Conservation (phyloP, 108 stramenopile species). For the Cyclotella baltica region DNA sequence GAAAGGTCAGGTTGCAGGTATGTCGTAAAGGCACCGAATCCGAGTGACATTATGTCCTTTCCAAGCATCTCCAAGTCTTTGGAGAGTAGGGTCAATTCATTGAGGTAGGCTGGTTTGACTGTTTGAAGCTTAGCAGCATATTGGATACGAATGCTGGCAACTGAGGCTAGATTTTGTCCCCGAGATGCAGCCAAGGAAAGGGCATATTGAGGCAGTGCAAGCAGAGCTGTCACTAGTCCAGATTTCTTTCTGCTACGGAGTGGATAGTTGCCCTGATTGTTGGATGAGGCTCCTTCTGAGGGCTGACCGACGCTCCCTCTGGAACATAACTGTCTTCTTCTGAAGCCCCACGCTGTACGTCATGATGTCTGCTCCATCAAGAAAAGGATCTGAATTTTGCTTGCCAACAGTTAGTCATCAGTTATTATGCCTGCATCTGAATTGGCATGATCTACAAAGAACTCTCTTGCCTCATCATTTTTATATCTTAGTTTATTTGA, state of each 20-base stretch:
- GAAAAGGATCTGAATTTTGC: too few relatives aligned
- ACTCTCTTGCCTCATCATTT: too few relatives aligned
- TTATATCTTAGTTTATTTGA: too few relatives aligned
- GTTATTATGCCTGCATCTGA: too few relatives aligned
- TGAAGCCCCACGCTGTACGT: too few relatives aligned
- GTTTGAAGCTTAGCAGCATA: not conserved
- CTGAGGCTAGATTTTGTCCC: not conserved
- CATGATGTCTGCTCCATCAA: too few relatives aligned
- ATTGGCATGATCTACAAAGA: too few relatives aligned
- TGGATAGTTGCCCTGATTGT: not conserved
- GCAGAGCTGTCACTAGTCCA: not conserved
- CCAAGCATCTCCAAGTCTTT: not conserved
- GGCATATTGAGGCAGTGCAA: not conserved
- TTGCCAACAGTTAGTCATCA: too few relatives aligned
- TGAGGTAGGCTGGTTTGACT: not conserved
- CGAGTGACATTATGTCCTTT: not conserved
- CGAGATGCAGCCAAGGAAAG: not conserved
- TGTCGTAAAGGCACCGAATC: not conserved
- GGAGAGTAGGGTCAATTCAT: not conserved
- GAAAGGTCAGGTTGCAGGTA: slow-evolving; percentile 12
- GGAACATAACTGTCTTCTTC: too few relatives aligned
- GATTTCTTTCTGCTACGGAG: not conserved
- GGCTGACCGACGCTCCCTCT: too few relatives aligned
- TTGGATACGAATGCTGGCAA: not conserved
- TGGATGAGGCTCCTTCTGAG: not conserved